phyloP scores from a whole-genome alignment of 805 yeast species.

The Lipomyces orientalis region DNA sequence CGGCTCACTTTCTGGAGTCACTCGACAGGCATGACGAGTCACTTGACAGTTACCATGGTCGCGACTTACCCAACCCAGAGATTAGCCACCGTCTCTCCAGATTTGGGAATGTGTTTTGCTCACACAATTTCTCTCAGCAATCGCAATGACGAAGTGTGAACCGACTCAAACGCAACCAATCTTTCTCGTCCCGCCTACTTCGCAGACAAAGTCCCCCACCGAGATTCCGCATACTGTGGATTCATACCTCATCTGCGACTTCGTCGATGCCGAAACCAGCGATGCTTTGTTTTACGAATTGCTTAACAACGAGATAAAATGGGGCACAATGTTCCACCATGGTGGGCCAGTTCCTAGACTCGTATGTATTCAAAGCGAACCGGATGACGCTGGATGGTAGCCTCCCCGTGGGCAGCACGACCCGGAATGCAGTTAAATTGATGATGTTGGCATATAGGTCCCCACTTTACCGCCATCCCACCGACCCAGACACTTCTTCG shows the following conservation, averaged over 20 bases:
- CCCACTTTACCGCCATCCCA: slow-evolving; percentile 6
- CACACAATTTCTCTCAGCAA: background rate
- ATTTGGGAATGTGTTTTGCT: background rate
- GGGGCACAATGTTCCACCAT: slow-evolving; percentile 29
- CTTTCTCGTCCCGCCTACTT: background rate
- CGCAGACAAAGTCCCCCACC: background rate
- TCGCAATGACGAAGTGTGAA: background rate
- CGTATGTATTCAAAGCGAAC: slow-evolving; percentile 32
- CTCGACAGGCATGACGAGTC: too few species aligned
- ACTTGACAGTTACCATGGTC: too few species aligned
- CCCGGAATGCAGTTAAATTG: background rate
- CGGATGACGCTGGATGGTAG: slow-evolving; percentile 16
- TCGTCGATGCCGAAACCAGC: slow-evolving; percentile 17
- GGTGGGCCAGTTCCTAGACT: slow-evolving; percentile 38
- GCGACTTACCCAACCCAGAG: too few species aligned
- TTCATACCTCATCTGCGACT: slow-evolving; percentile 19
- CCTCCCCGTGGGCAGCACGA: background rate
- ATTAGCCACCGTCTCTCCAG: background rate
- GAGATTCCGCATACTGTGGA: background rate
- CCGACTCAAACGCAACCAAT: background rate
- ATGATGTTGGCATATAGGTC: background rate
- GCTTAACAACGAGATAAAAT: slow-evolving; percentile 20
- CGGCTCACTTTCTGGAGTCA: too few species aligned
- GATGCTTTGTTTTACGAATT: slow-evolving; percentile 18
- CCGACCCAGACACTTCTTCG: slow-evolving; percentile 11